Evolutionary conservation across 768 basidiomycete genomes (phyloP).

Genomic region (Lanmaoa pseudosensibilis): DNA sequence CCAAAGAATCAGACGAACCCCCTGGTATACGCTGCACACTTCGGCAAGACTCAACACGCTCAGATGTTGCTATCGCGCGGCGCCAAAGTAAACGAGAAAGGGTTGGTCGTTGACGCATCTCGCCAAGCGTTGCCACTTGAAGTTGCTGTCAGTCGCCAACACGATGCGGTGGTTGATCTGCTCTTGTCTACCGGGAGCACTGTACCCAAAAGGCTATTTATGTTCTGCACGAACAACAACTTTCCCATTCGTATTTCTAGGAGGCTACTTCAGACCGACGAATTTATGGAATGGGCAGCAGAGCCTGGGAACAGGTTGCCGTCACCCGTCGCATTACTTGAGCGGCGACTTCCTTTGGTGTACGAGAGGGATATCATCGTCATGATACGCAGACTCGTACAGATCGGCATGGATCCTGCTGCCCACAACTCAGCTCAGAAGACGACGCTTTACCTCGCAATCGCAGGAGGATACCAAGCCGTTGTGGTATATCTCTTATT

Average conservation of each 20-base stretch:
- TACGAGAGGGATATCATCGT: constrained; percentile 7
- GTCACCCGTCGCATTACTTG: background rate
- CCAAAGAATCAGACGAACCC: constrained; percentile 5
- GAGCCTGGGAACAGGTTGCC: background rate
- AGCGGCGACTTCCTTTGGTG: background rate
- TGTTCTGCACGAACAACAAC: background rate
- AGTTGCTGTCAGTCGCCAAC: constrained; percentile 4
- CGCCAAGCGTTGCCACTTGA: constrained; percentile 3
- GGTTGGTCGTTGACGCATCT: constrained; percentile 3
- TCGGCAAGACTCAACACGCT: constrained; percentile 5
- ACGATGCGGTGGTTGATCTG: constrained; percentile 1
- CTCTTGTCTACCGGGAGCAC: constrained; percentile 1
- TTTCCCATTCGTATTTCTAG: constrained; percentile 3
- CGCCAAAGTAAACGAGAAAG: constrained; percentile 3
- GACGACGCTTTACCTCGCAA: constrained; percentile 2
- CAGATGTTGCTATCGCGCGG: background rate
- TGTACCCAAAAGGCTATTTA: constrained; percentile 4
- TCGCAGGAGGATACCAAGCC: constrained; percentile 1
- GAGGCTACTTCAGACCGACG: constrained; percentile 6
- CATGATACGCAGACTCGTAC: constrained; percentile 9
- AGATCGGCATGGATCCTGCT: background rate
- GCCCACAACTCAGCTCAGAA: background rate
- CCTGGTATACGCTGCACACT: constrained; percentile 12
- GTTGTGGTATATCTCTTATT: background rate
- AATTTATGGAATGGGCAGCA: constrained; percentile 11